Evolutionary conservation across 257 asterid species (phyloP), one percentile per base, ranked within the genome.

Genomic region (Primulina tabacum): DNA sequence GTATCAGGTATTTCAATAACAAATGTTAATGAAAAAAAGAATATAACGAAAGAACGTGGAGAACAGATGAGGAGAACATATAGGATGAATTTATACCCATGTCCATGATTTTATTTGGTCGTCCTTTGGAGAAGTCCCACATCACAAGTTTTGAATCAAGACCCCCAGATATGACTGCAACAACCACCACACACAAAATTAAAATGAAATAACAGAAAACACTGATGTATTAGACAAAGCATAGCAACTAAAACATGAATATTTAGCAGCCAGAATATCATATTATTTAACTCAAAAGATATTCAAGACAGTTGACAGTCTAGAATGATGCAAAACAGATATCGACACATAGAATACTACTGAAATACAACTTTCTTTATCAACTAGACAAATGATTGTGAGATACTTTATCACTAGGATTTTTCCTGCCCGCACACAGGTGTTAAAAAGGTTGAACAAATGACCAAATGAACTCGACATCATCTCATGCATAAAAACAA

Each of bases 61-160:
- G 28, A 12, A 57, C 29, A 64, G 34, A 30, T 17, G 21, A 72
- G 26, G 18, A 6, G 69, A 70, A 65, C 40, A 68, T 61, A 57
- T 73, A 76, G 64, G 75, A 64, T 65, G 77, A 43, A 37, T n/a
- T 26, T 40, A 68, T 82, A 94, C 99, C 97, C 56, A 94, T 89
- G 86, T 91, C 93, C 82, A 88, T 75, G 63, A 84, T 81, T 80
- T 80, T 84, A 79, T 62, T 83, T 6, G 92, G 83, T n/a, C 90
- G 87, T 67, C 97, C 99, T 75, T 73, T 94, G 72, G 98, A 91
- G 83, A 91, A 94, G 82, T 91, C 97, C 99, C 98, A 94, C 78
- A 88, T 65, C 43, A 88, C 87, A 76, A 94, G 93, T 69, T 88
- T 86, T 71, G 97, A 86, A 81, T 94, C 99, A 76, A 94, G 90